Base-by-base conservation (phyloP, 2,329 filamentous ascomycete genomes). In the Sarocladiaceae sp. region DNA sequence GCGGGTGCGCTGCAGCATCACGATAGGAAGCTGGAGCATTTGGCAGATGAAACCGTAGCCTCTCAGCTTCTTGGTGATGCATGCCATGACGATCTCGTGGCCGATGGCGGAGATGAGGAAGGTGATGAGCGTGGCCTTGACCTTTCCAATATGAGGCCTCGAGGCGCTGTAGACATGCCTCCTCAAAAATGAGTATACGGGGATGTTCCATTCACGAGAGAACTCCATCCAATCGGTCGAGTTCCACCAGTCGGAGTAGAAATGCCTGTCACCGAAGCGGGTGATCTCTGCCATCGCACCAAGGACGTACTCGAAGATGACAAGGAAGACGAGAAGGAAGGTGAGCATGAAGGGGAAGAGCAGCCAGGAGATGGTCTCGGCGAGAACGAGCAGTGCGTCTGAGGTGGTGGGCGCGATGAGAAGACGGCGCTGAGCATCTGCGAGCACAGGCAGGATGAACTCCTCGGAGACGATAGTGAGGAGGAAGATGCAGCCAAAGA, bases 291-390 rank as follows among this genome's bases (percentile, higher is more conserved):
- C 94, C 63, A 95, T 96, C 46, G 92, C 92, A 53, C 93, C 94
- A 29, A 97, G 82, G 11, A 96, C 81, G 69, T 97, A 99, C 69
- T 99, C 94, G 68, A 97, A 99, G 62, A 97, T 97, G 68, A 97
- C 91, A 54, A 99, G 84, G 74, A 99, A 99, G 52, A 97, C 92
- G 46, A 97, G 83, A 4, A 97, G 76, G 67, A 97, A 95, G 3
- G 87, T 96, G 55, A 97, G 79, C 90, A 97, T 97, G 69, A 97
- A 99, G 3, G 94, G 94, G 70, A 97, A 97, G 20, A 99, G 80
- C 17, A 99, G 82, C 76, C 89, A 85, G 53, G 88, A 93, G 64
- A 96, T 92, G 13, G 88, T 91, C 75, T 97, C 94, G 25, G 88
- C 83, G 22, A 99, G 78, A 58, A 97, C 84, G 54, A 99, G 80